Base-by-base conservation (phyloP, 2,329 filamentous ascomycete species). In the Talaromyces atroroseus region DNA sequence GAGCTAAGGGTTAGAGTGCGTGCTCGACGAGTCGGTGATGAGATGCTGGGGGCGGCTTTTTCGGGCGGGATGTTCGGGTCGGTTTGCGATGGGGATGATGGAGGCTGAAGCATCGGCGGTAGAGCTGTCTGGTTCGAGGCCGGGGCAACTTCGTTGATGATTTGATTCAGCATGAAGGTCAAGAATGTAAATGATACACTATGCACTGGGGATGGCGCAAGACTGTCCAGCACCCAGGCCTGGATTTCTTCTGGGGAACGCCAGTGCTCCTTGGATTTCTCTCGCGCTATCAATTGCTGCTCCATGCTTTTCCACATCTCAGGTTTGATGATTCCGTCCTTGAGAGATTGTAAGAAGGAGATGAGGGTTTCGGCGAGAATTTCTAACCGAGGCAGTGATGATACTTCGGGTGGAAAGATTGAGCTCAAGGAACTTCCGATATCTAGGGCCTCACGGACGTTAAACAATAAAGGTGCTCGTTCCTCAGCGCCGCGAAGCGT, bases 101-200 rank as follows among this genome's bases (percentile, higher is more conserved):
- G 65, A 49, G 57, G 50, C 21, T 56, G 38, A 11, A 58, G 34
- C 46, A 56, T 62, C 2, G 62, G 56, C 0, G 64, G 62, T 18
- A 48, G 55, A 42, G 21, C 56, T 18, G 57, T 44, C 10, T 52
- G 59, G 6, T 67, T 65, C 26, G 55, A 66, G 0, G 76, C 66
- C 0, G 78, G 76, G 1, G 73, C 74, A 6, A 85, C 71, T 64
- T 87, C 83, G 34, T 76, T 75, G 26, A 79, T 73, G 38, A 87
- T 78, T 11, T 80, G 78, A 21, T 79, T 78, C 11, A 96, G 78
- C 72, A 91, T 92, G 8, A 89, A 85, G 0, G 87, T 90, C 16
- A 96, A 76, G 61, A 96, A 91, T 2, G 95, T 88, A 66, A 96
- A 95, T 0, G 88, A 88, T 55, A 96, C 92, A 67, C 90, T 94